Evolutionary conservation across 1,139 yeast genomes (phyloP).

Genomic region (Petasospora rhodanensis): DNA sequence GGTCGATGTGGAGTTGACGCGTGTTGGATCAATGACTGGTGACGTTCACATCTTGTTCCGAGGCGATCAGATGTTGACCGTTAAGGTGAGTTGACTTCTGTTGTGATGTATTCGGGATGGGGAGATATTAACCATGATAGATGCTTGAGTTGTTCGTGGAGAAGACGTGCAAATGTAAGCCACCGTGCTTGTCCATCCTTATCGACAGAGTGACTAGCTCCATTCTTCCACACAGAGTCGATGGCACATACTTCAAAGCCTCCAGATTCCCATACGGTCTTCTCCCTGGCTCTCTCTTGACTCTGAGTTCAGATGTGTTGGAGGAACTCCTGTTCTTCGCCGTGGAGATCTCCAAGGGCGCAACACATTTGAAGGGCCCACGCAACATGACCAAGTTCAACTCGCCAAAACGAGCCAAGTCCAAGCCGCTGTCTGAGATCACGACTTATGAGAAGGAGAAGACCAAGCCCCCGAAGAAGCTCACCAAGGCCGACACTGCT

Average conservation of each 20-base stretch:
- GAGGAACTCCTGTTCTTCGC: constrained; percentile 2
- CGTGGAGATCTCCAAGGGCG: neutral
- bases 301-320: constrained; percentile 1
- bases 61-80: neutral
- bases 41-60: constrained; percentile 8
- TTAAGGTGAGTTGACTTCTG: neutral
- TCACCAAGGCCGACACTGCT: neutral
- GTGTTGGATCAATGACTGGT: constrained; percentile 11
- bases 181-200: constrained; percentile 1
- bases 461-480: too few relatives aligned
- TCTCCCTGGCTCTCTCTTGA: constrained; percentile 12
- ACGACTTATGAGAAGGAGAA: neutral
- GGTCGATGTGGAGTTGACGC: constrained; percentile 3
- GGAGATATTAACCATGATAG: neutral
- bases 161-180: constrained; percentile 3
- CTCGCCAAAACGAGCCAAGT: neutral
- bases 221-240: neutral
- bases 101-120: neutral
- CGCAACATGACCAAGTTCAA: neutral
- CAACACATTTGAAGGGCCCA: neutral
- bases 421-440: neutral
- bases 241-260: neutral
- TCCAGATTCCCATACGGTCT: constrained; percentile 8
- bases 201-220: constrained; percentile 5
- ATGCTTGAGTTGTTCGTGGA: constrained; percentile 1